Conservation (phyloP, 2,329 filamentous ascomycete genomes). For the Penicillium crustosum region DNA sequence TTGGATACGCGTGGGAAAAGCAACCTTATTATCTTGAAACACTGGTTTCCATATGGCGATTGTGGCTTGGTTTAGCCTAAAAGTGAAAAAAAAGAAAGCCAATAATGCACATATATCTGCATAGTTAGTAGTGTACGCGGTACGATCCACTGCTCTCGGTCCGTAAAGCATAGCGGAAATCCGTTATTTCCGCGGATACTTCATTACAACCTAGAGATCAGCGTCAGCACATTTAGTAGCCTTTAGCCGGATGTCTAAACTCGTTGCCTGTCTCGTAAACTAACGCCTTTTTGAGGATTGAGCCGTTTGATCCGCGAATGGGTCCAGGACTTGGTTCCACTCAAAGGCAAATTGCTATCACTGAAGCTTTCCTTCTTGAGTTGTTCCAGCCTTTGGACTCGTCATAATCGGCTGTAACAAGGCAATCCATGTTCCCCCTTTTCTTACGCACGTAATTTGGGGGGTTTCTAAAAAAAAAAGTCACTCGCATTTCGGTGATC, state of each 20-base stretch:
- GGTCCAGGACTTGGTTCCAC: neutral
- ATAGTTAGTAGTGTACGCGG: constrained; percentile 15
- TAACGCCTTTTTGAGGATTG: neutral
- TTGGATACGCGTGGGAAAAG: constrained; percentile 16
- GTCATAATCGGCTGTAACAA: constrained; percentile 12
- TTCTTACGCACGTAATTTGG: constrained; percentile 6
- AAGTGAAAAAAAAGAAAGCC: neutral
- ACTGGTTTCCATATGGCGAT: constrained; percentile 21
- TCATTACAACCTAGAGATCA: neutral
- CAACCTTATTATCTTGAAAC: constrained; percentile 25
- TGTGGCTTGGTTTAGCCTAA: constrained; percentile 13
- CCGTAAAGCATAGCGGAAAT: neutral
- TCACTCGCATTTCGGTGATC: constrained; percentile 11
- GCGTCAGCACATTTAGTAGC: neutral
- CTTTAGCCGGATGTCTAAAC: neutral
- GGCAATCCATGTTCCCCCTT: constrained; percentile 17
- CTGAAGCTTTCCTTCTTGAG: constrained; percentile 7
- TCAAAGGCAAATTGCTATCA: neutral
- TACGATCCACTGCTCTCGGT: constrained; percentile 9
- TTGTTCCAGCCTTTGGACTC: constrained; percentile 8
- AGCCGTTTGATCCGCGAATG: neutral
- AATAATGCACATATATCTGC: neutral
- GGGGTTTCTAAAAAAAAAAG: no score
- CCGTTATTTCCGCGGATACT: neutral
- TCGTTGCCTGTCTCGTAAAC: neutral